Percentiles rank a stretch among this genome's conserved stretches.
These are phyloP conservation scores for Fusarium setosum DNA, from an alignment of 2,329 filamentous ascomycete genomes.

Conservation along the genomic window DNA sequence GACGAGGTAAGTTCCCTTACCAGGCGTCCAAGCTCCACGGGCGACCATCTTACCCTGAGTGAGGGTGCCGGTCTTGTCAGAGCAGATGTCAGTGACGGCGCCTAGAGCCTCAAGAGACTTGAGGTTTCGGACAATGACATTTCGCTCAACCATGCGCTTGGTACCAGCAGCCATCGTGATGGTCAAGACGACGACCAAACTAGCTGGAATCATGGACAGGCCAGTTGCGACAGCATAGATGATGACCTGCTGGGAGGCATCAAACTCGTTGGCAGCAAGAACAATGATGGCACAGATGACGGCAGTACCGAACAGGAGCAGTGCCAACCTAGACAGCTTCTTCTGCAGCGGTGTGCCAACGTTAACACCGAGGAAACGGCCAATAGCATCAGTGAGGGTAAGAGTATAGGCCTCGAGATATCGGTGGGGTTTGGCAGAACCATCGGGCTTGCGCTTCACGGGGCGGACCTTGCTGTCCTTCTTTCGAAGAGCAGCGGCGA, in stretches of 20 bases:
- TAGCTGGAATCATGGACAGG: conserved; percentile 64
- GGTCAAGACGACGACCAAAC: conserved; percentile 63
- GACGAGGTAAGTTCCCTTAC: conserved; percentile 67
- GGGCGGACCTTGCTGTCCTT: conserved; percentile 63
- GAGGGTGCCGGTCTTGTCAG: conserved; percentile 69
- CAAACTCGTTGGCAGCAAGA: conserved; percentile 71
- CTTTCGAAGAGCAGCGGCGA: conserved; percentile 61
- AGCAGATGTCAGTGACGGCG: conserved; percentile 68
- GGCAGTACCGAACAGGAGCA: conserved; percentile 74
- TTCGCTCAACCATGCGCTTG: conserved; percentile 62
- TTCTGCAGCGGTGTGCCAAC: conserved; percentile 77
- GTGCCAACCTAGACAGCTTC: conserved; percentile 74
- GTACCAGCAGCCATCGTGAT: conserved; percentile 69
- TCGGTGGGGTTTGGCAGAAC: conserved; percentile 63
- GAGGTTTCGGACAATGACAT: conserved; percentile 65
- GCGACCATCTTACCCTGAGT: conserved; percentile 74
- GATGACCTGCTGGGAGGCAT: conserved; percentile 67
- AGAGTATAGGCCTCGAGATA: conserved; percentile 59
- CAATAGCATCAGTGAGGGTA: conserved; percentile 68
- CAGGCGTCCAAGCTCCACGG: conserved; percentile 68
- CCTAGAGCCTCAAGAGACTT: conserved; percentile 68
- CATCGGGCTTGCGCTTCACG: conserved; percentile 64
- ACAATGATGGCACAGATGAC: conserved; percentile 77
- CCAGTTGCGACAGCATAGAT: conserved; percentile 62
- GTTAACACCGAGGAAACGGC: conserved; percentile 74